phyloP scores from a whole-genome alignment of 306 rosid genomes.

The Boehmeria nivea region DNA sequence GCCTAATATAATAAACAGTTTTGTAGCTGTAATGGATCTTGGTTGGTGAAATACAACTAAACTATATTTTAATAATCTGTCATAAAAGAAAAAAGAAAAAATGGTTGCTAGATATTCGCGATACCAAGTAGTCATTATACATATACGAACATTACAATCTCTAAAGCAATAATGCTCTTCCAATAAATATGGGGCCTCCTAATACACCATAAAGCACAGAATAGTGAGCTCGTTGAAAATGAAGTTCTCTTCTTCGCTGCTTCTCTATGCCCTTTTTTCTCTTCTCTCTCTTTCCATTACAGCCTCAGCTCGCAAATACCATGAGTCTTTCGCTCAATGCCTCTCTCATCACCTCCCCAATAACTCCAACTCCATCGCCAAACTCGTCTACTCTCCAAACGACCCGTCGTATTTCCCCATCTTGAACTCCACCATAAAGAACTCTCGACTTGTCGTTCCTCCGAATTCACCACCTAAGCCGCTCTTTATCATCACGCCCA shows the following conservation, averaged over 20 bases:
- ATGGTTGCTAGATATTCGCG: too few relatives aligned
- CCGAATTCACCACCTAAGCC: not conserved
- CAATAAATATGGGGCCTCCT: too few relatives aligned
- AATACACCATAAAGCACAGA: too few relatives aligned
- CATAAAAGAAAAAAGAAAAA: too few relatives aligned
- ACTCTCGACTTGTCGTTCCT: not conserved
- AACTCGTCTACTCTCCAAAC: not conserved
- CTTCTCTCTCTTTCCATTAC: not conserved
- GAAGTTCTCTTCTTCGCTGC: not conserved
- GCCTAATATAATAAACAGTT: too few relatives aligned
- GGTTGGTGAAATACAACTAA: too few relatives aligned
- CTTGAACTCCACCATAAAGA: constrained; percentile 3
- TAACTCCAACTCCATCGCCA: not conserved
- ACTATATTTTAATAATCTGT: too few relatives aligned
- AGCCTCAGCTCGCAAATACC: not conserved
- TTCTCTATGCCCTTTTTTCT: not conserved
- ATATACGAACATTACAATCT: too few relatives aligned
- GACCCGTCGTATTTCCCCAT: constrained; percentile 3
- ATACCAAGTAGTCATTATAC: too few relatives aligned
- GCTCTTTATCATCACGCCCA: constrained; percentile 4
- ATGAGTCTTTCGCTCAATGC: not conserved
- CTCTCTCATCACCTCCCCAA: not conserved
- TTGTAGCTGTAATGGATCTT: too few relatives aligned
- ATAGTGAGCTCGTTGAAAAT: too few relatives aligned
- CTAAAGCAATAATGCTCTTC: too few relatives aligned